phyloP scores from a whole-genome alignment of 2,329 filamentous ascomycete genomes.

The Penicillium sp. region DNA sequence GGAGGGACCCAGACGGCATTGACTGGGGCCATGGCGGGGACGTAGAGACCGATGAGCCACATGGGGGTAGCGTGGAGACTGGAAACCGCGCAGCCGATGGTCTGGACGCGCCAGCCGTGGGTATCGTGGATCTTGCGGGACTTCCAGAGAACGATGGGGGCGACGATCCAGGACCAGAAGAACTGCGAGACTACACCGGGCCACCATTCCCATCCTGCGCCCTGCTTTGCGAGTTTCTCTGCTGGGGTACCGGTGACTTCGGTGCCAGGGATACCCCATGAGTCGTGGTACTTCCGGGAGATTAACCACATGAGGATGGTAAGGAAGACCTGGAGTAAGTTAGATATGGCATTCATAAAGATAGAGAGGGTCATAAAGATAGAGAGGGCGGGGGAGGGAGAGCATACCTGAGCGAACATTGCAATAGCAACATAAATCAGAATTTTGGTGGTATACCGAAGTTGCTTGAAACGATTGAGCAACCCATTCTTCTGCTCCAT shows the following conservation, averaged over 20 bases:
- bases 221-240: slow-evolving; percentile 37
- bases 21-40: slow-evolving; percentile 51
- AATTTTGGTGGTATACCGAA: slow-evolving; percentile 27
- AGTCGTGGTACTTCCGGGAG: slow-evolving; percentile 62
- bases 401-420: slow-evolving; percentile 54
- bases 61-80: slow-evolving; percentile 61
- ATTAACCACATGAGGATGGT: slow-evolving; percentile 57
- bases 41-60: slow-evolving; percentile 58
- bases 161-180: slow-evolving; percentile 22
- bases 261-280: slow-evolving; percentile 49
- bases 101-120: slow-evolving; percentile 64
- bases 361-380: not conserved
- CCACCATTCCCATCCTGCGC: slow-evolving; percentile 62
- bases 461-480: slow-evolving; percentile 22
- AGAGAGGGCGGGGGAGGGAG: too few relatives aligned
- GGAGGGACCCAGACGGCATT: slow-evolving; percentile 58
- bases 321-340: slow-evolving; percentile 51
- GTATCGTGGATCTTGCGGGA: slow-evolving; percentile 60
- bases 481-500: slow-evolving; percentile 14
- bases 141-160: slow-evolving; percentile 52
- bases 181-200: slow-evolving; percentile 26
- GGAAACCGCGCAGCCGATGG: slow-evolving; percentile 50
- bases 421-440: slow-evolving; percentile 49
- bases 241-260: slow-evolving; percentile 48
- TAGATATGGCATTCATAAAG: not conserved